phyloP scores from a whole-genome alignment of 768 basidiomycete species.

The Xerocomellus amylosporus region DNA sequence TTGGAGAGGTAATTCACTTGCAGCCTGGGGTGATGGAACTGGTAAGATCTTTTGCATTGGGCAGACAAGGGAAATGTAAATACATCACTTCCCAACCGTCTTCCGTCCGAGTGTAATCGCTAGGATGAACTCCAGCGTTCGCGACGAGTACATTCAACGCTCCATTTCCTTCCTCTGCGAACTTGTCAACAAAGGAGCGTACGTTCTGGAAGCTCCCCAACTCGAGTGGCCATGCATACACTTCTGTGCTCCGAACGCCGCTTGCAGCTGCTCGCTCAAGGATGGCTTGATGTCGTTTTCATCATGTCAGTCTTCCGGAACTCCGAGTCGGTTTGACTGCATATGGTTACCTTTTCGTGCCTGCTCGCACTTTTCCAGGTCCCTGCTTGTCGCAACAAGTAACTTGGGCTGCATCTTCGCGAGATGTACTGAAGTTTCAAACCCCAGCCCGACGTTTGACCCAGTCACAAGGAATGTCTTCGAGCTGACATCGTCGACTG shows the following conservation, averaged over 20 bases:
- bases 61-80: constrained; percentile 1
- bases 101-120: constrained; percentile 27
- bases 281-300: constrained; percentile 10
- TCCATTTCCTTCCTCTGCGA: constrained; percentile 19
- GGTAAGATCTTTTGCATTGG: background rate
- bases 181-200: constrained; percentile 31
- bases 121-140: constrained; percentile 27
- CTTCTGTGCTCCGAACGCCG: constrained; percentile 5
- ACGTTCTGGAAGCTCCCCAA: constrained; percentile 34
- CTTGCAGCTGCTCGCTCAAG: constrained; percentile 13
- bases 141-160: constrained; percentile 31
- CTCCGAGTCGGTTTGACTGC: no score
- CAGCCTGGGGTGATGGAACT: constrained; percentile 19
- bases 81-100: constrained; percentile 52
- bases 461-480: constrained; percentile 50
- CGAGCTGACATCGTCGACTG: constrained; percentile 36
- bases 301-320: background rate
- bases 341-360: constrained; percentile 16
- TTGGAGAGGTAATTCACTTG: constrained; percentile 37
- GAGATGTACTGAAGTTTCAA: constrained; percentile 32
- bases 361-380: constrained; percentile 25
- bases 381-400: constrained; percentile 36
- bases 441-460: constrained; percentile 44
- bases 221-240: constrained; percentile 34
- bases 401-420: constrained; percentile 30